Evolutionary conservation across 2,329 filamentous ascomycete species (phyloP).

Genomic region (Colletotrichum horii): DNA sequence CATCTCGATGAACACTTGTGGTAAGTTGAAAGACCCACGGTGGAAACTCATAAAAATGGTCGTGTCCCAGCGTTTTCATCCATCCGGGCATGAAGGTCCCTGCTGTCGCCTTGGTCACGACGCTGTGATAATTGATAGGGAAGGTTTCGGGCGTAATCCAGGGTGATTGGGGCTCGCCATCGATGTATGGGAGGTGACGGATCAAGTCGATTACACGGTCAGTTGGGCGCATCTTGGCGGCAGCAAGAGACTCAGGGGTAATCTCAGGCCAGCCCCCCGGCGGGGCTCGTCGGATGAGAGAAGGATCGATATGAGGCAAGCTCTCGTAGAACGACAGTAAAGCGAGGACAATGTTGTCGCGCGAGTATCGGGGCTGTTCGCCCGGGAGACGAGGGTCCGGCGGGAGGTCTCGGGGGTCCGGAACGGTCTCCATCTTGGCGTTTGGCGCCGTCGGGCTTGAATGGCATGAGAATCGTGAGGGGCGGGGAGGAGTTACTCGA

Average conservation of each 20-base stretch:
- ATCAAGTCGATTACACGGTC: background rate
- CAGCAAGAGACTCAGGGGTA: background rate
- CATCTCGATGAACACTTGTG: background rate
- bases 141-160: background rate
- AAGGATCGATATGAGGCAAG: background rate
- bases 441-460: background rate
- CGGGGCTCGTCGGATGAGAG: background rate
- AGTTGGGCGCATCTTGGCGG: background rate
- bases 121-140: background rate
- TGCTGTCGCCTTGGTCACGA: background rate
- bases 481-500: background rate
- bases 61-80: background rate
- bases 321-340: background rate
- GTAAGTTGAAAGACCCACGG: background rate
- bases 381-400: background rate
- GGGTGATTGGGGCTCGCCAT: background rate
- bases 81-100: background rate
- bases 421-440: background rate
- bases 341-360: background rate
- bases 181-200: background rate
- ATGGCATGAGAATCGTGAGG: background rate
- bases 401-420: background rate
- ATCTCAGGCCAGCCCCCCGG: background rate
- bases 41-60: background rate
- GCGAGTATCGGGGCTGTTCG: background rate